A percentile compares a stretch with the other conserved stretches of the same genome.
These are phyloP conservation scores for Dioscorea alata DNA, from an alignment of 106 monocot genomes.

Conservation along the genomic window DNA sequence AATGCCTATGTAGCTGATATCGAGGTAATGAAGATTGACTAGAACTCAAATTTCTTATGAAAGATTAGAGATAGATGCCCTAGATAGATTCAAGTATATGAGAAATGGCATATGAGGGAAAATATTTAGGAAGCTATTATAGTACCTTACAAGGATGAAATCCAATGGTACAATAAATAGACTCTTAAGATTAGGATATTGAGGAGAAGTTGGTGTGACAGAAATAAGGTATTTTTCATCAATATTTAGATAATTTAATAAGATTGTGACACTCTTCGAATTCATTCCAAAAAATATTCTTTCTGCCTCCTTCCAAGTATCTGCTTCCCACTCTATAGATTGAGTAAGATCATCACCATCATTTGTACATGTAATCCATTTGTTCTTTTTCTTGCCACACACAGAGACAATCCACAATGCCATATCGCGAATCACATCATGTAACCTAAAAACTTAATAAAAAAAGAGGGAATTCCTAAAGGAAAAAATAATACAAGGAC, in stretches of 20 bases:
- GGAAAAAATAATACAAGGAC: too few relatives aligned
- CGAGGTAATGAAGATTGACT: constrained; percentile 23
- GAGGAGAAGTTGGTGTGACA: too few relatives aligned
- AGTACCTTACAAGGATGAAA: too few relatives aligned
- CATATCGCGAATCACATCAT: constrained; percentile 4
- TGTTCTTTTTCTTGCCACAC: background rate
- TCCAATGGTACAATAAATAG: too few relatives aligned
- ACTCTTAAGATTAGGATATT: too few relatives aligned
- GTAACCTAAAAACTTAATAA: too few relatives aligned
- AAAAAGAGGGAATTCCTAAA: too few relatives aligned
- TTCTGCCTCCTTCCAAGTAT: background rate
- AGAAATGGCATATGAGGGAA: background rate
- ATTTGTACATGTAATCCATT: background rate
- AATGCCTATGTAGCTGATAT: constrained; percentile 9
- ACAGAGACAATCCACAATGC: constrained; percentile 13
- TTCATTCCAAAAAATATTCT: background rate
- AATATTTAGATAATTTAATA: too few relatives aligned
- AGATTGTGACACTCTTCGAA: too few relatives aligned
- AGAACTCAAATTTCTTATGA: too few relatives aligned
- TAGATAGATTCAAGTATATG: constrained; percentile 20
- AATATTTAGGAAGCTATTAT: too few relatives aligned
- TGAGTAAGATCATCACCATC: background rate
- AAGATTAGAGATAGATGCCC: background rate
- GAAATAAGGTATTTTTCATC: too few relatives aligned
- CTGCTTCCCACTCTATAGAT: background rate